phyloP scores from a whole-genome alignment of 208 protist species.

The Entamoeba dispar region DNA sequence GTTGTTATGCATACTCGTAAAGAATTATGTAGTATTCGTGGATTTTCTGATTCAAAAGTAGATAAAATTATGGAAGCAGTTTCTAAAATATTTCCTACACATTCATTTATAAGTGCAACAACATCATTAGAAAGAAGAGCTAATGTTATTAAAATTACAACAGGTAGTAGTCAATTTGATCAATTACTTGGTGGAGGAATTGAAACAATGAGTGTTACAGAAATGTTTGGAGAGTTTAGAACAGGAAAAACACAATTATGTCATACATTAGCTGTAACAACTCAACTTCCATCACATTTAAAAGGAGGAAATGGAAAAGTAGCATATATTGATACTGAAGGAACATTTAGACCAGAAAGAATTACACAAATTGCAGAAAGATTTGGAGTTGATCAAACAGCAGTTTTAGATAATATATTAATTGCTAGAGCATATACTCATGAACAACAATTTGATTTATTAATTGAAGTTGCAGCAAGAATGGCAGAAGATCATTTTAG shows the following conservation, averaged over 20 bases:
- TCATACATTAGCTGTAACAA: slow-evolving; percentile 48
- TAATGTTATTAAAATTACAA: slow-evolving; percentile 63
- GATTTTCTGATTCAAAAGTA: slow-evolving; percentile 85
- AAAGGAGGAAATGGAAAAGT: slow-evolving; percentile 67
- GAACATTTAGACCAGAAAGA: slow-evolving; percentile 80
- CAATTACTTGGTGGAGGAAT: slow-evolving; percentile 74
- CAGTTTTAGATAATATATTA: slow-evolving; percentile 80
- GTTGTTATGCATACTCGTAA: slow-evolving; percentile 45
- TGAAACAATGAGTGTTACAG: slow-evolving; percentile 66
- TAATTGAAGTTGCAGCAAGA: slow-evolving; percentile 34
- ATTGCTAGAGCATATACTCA: slow-evolving; percentile 74
- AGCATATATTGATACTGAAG: slow-evolving; percentile 88
- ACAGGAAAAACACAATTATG: slow-evolving; percentile 91
- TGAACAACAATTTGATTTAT: slow-evolving; percentile 58
- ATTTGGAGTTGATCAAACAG: slow-evolving; percentile 64
- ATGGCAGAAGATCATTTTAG: slow-evolving; percentile 39
- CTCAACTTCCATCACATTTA: slow-evolving; percentile 43
- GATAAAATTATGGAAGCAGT: slow-evolving; percentile 83
- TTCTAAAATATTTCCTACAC: slow-evolving; percentile 33
- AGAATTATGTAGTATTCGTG: slow-evolving; percentile 60
- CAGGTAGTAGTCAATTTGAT: slow-evolving; percentile 66
- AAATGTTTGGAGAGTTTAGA: slow-evolving; percentile 58
- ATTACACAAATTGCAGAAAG: slow-evolving; percentile 72
- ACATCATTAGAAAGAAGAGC: slow-evolving; percentile 52
- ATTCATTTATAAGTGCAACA: slow-evolving; percentile 2